These are phyloP conservation scores for Bathelium albidoporum DNA, from an alignment of 495 filamentous ascomycete species.

Conservation along the genomic window DNA sequence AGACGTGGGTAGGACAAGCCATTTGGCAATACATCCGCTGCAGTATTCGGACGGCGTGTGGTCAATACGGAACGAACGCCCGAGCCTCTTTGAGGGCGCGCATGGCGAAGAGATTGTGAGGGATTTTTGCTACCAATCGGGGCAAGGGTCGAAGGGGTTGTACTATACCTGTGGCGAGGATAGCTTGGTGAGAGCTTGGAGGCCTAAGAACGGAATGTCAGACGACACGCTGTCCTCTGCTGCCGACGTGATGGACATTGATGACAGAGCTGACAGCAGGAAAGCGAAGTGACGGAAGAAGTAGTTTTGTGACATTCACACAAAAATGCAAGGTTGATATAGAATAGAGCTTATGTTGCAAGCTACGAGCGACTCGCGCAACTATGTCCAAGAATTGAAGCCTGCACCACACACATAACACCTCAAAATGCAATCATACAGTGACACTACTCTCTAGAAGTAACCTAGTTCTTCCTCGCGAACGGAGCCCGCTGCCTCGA, in stretches of 20 bases:
- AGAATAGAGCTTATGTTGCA: background rate
- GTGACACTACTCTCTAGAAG: background rate
- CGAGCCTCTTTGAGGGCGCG: slow-evolving; percentile 40
- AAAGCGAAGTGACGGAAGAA: background rate
- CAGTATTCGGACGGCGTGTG: background rate
- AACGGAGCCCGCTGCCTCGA: too few relatives aligned
- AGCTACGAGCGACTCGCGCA: slow-evolving; percentile 1
- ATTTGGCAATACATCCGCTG: slow-evolving; percentile 26
- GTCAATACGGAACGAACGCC: background rate
- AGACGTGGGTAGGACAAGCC: background rate
- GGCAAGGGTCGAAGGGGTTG: slow-evolving; percentile 5
- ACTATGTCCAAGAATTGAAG: slow-evolving; percentile 4
- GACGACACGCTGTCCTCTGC: too few relatives aligned
- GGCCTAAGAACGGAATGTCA: slow-evolving; percentile 5
- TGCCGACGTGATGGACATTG: background rate
- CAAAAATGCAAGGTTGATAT: background rate
- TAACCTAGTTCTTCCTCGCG: background rate
- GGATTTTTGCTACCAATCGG: slow-evolving; percentile 53
- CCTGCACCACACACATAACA: background rate
- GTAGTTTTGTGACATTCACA: background rate
- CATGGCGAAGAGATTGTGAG: slow-evolving; percentile 81
- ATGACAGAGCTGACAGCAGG: background rate
- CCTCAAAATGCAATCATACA: background rate
- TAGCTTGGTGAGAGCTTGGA: slow-evolving; percentile 27
- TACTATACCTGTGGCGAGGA: slow-evolving; percentile 31